Evolutionary conservation across 805 yeast species (phyloP), one percentile per base, ranked within the genome.

Genomic region (Blastobotrys muscicola): DNA sequence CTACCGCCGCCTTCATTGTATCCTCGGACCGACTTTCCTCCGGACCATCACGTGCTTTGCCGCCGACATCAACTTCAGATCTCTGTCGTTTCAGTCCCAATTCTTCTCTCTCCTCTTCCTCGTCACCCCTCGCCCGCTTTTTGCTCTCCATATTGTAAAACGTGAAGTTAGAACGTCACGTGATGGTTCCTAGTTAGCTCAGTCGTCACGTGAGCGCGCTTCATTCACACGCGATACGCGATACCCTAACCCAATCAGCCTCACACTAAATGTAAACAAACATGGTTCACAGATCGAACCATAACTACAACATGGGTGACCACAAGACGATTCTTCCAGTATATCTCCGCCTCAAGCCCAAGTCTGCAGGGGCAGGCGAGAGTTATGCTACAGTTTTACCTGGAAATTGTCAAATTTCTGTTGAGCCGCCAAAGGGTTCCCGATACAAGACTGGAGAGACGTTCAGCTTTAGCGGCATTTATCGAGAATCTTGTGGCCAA

Each of bases 331-430:
- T 46, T 3, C 53, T 66, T 1, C 69, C 70, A 4, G 65, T 63
- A 16, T 66, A 63, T 44, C 49, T 70, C 42, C 57, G 73, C 32
- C 53, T 69, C 39, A 65, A 66, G 45, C 69, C 70, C 11, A 50
- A 56, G 2, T 50, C 59, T 0, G 56, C 50, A 11, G 29, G 40
- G 1, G 41, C 49, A 15, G 44, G 29, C 4, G 51, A 45, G 46
- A 62, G 44, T 48, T 61, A 50, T 44, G 55, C 42, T 46, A 53
- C 41, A 39, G 52, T 32, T 47, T 45, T 16, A 41, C 53, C 37
- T 38, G 59, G 44, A 41, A 55, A 42, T 45, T 26, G 44, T 13
- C 41, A 43, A n/a, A 56, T 50, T 9, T 31, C 45, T 13, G 50
- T 52, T 16, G 55, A 45, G 50, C 66, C 56, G 44, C 55, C 57